Evolutionary conservation across 2,329 filamentous ascomycete species (phyloP).

Genomic region (Aspergillus ustus): DNA sequence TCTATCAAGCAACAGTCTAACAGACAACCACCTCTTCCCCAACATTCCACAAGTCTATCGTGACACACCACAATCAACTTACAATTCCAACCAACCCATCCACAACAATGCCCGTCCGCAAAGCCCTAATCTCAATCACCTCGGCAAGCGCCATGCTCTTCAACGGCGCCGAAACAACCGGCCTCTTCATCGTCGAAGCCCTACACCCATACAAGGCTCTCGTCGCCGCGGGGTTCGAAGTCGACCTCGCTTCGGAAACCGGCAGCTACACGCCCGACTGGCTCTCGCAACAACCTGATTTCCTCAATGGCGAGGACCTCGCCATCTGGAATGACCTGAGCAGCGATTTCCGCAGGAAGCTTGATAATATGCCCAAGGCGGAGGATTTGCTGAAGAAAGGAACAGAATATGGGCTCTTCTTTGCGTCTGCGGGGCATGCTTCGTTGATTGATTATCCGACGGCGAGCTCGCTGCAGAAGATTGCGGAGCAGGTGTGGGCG

Average conservation of each 20-base stretch:
- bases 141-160: constrained; percentile 12
- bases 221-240: constrained; percentile 41
- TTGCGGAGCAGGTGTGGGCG: constrained; percentile 34
- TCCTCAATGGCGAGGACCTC: constrained; percentile 47
- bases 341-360: constrained; percentile 44
- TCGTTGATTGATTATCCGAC: constrained; percentile 47
- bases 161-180: constrained; percentile 13
- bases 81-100: background rate
- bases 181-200: constrained; percentile 18
- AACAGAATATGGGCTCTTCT: constrained; percentile 44
- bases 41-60: background rate
- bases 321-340: constrained; percentile 45
- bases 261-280: constrained; percentile 51
- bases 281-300: constrained; percentile 50
- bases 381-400: background rate
- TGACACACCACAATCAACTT: background rate
- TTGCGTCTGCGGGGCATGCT: constrained; percentile 47
- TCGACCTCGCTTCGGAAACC: constrained; percentile 54
- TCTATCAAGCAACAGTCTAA: background rate
- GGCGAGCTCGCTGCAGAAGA: constrained; percentile 34
- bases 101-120: constrained; percentile 12
- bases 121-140: constrained; percentile 15
- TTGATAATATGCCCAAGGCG: constrained; percentile 9
- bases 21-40: background rate
- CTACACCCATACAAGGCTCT: constrained; percentile 12